A percentile compares a stretch with the other conserved stretches of the same genome.
Evolutionary conservation across 331 rosid species (phyloP).

Genomic region (Arachis monticola): DNA sequence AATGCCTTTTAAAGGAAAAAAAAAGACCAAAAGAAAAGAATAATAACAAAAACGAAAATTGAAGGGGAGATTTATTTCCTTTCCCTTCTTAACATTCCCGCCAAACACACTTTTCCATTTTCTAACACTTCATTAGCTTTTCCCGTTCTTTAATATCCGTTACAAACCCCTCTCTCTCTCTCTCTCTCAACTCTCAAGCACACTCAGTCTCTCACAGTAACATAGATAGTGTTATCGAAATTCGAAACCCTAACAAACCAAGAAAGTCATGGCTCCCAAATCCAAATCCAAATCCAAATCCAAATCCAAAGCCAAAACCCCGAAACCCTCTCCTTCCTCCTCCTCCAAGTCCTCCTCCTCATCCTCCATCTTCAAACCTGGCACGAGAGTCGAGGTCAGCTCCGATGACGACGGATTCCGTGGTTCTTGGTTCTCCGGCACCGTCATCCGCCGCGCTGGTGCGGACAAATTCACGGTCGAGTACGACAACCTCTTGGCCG

Average conservation of each 20-base stretch:
- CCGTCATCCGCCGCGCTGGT: conserved; percentile 40
- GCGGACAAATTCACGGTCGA: conserved; percentile 42
- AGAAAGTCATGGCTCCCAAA: conserved; percentile 29
- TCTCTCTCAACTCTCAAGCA: too few species aligned
- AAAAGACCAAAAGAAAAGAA: too few species aligned
- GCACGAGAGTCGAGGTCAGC: conserved; percentile 55
- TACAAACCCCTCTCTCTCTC: too few species aligned
- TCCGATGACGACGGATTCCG: conserved; percentile 63
- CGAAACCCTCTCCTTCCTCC: background rate
- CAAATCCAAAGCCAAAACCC: conserved; percentile 2
- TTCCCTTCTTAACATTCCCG: too few species aligned
- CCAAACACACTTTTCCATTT: too few species aligned
- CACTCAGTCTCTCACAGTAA: background rate
- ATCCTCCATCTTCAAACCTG: conserved; percentile 40
- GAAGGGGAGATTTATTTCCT: too few species aligned
- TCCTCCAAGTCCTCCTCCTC: too few species aligned
- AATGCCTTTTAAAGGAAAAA: too few species aligned
- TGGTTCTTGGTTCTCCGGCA: conserved; percentile 62
- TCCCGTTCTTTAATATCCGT: too few species aligned
- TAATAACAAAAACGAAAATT: too few species aligned
- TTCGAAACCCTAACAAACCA: conserved; percentile 31
- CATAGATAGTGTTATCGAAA: too few species aligned
- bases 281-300: conserved; percentile 16
- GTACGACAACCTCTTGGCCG: conserved; percentile 53
- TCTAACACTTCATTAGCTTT: too few species aligned